Percentiles rank a stretch among this genome's conserved stretches.
phyloP scores from a whole-genome alignment of 2,329 filamentous ascomycete genomes.

The Aspergillus sclerotialis region DNA sequence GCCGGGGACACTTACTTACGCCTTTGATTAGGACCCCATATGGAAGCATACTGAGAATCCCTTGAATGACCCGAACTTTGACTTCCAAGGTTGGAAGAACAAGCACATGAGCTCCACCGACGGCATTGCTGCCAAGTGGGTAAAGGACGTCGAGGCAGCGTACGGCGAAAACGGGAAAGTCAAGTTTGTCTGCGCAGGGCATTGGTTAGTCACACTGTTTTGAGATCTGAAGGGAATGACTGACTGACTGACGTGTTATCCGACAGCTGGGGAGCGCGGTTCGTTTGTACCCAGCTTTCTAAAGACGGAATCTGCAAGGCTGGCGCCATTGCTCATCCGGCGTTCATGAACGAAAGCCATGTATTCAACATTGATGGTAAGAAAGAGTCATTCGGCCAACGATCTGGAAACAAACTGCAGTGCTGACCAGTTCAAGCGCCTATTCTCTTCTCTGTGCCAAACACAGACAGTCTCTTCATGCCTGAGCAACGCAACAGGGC shows the following conservation, averaged over 20 bases:
- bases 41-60: slow-evolving; percentile 33
- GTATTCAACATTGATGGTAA: slow-evolving; percentile 32
- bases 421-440: background rate
- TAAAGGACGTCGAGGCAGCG: slow-evolving; percentile 27
- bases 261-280: slow-evolving; percentile 35
- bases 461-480: background rate
- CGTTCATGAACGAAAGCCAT: slow-evolving; percentile 43
- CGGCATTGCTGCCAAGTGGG: slow-evolving; percentile 39
- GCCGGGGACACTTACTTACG: slow-evolving; percentile 1
- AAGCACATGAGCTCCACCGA: slow-evolving; percentile 40
- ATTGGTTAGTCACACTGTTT: background rate
- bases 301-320: slow-evolving; percentile 26
- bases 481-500: background rate
- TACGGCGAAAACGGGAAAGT: slow-evolving; percentile 23
- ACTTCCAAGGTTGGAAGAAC: slow-evolving; percentile 42
- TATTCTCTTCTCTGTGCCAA: background rate
- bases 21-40: slow-evolving; percentile 35
- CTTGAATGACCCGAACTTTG: slow-evolving; percentile 33
- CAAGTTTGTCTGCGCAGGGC: slow-evolving; percentile 1
- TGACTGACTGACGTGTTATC: slow-evolving; percentile 2
- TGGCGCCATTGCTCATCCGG: slow-evolving; percentile 47
- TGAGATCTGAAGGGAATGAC: slow-evolving; percentile 1
- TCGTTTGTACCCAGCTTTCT: slow-evolving; percentile 38
- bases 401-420: background rate
- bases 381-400: no score